These are phyloP conservation scores for Brassica hybrid DNA, from an alignment of 441 rosid genomes.

Conservation along the genomic window DNA sequence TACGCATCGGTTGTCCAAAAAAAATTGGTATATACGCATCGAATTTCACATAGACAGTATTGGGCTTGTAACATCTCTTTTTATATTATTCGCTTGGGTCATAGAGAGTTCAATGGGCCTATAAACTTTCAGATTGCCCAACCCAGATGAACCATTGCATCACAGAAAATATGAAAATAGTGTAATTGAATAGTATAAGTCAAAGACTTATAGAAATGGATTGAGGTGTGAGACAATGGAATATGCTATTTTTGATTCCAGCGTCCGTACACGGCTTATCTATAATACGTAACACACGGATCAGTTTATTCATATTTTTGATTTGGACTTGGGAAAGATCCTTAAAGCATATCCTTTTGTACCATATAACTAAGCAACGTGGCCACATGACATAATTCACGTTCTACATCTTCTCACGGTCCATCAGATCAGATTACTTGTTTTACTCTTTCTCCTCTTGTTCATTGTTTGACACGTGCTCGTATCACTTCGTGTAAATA, in stretches of 20 bases:
- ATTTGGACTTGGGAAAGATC: slow-evolving; percentile 17
- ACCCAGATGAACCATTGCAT: not conserved
- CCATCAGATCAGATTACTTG: slow-evolving; percentile 25
- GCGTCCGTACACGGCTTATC: slow-evolving; percentile 29
- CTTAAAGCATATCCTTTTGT: slow-evolving; percentile 35
- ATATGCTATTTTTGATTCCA: slow-evolving; percentile 25
- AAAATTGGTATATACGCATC: not conserved
- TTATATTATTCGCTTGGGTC: not conserved
- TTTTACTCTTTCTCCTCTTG: slow-evolving; percentile 32
- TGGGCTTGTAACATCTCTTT: slow-evolving; percentile 1
- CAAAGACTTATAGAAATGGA: not conserved
- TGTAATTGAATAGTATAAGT: not conserved
- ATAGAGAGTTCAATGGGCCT: not conserved
- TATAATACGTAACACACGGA: slow-evolving; percentile 22
- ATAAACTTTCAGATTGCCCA: not conserved
- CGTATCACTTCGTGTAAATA: not conserved
- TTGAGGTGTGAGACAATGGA: slow-evolving; percentile 12
- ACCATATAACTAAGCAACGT: slow-evolving; percentile 29
- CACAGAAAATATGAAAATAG: not conserved
- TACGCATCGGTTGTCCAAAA: too few relatives aligned
- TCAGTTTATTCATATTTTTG: not conserved
- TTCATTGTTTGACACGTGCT: slow-evolving; percentile 27
- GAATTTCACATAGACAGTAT: not conserved
- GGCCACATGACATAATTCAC: slow-evolving; percentile 28
- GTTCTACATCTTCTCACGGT: slow-evolving; percentile 31